phyloP scores from a whole-genome alignment of 192 early-diverging fungal genomes.

The Linnemannia elongata region DNA sequence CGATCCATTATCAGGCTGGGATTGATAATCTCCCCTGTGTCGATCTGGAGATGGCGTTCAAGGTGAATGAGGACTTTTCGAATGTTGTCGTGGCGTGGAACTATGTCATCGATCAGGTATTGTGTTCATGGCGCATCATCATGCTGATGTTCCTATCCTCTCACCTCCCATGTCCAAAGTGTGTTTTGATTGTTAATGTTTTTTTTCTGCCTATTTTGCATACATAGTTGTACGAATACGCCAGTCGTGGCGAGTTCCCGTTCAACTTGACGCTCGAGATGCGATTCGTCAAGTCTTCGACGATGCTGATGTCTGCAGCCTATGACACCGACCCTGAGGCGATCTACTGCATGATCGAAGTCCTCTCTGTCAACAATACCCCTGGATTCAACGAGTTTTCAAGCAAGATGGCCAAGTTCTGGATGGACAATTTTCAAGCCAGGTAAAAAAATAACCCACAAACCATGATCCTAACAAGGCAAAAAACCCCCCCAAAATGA shows the following conservation, averaged over 20 bases:
- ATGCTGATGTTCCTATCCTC: too few species aligned
- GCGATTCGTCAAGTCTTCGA: slow-evolving; percentile 40
- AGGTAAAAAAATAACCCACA: not conserved
- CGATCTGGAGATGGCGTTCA: slow-evolving; percentile 43
- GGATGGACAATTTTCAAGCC: slow-evolving; percentile 48
- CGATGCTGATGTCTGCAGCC: slow-evolving; percentile 15
- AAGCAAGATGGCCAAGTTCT: slow-evolving; percentile 30
- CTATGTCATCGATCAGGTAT: slow-evolving; percentile 16
- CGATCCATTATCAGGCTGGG: slow-evolving; percentile 52
- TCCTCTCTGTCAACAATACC: slow-evolving; percentile 33
- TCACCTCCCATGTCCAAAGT: too few species aligned
- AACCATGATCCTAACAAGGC: too few species aligned
- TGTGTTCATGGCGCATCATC: too few species aligned
- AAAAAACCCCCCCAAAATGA: not conserved
- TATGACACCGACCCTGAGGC: slow-evolving; percentile 53
- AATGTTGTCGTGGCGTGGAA: slow-evolving; percentile 34
- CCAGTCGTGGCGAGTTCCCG: slow-evolving; percentile 23
- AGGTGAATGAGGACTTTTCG: slow-evolving; percentile 41
- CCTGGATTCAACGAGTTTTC: slow-evolving; percentile 41
- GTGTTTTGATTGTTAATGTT: too few species aligned
- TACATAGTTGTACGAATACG: too few species aligned
- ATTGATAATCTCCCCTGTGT: slow-evolving; percentile 34
- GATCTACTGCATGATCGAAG: slow-evolving; percentile 35
- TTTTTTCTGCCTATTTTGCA: too few species aligned
- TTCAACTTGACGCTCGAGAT: slow-evolving; percentile 48